Evolutionary conservation across 805 yeast genomes (phyloP), one percentile per base, ranked within the genome.

Genomic region (Pachysolen tannophilus): DNA sequence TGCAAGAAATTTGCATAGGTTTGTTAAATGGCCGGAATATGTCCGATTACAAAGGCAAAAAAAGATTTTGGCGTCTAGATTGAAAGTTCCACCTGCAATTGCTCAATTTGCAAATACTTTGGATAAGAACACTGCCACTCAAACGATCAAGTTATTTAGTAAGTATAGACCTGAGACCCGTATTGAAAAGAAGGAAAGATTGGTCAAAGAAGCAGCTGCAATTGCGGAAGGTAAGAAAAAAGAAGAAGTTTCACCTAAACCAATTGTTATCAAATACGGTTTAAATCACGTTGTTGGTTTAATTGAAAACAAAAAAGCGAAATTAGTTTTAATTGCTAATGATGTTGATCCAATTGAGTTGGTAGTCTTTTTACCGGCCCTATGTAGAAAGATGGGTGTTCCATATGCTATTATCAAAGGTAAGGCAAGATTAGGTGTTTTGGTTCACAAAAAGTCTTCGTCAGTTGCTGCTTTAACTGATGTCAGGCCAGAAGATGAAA

Each of bases 271-370:
- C 67, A 90, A 90, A 79, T 90, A 80, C 78, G 98, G 98, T 79
- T 78, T 90, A 61, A 90, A 90, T 88, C 98, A 90, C 74, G 96
- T 90, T 73, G 96, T 88, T 58, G 82, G 95, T 45, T 78, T 90
- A 53, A 69, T 90, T 57, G 98, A 90, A 80, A 85, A 86, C 94
- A 92, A 90, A 83, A 90, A 90, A 81, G 94, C 96, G 53, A 85
- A 86, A 72, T 78, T 90, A 57, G 97, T 90, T 46, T 78, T 90
- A 68, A 90, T 90, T 60, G 97, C 98, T 65, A 82, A 90, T 75
- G 98, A 90, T 56, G 98, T 90, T 58, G 98, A 90, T 77, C 98
- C 98, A 62, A 84, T 90, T 61, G 98, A 90, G 75, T 77, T 90
- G 63, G 97, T 90, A 53, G 74, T 90, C 59, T 90, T 85, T 82